Evolutionary conservation across 2,329 filamentous ascomycete genomes (phyloP).

Genomic region (Ascochyta clinopodiicola): DNA sequence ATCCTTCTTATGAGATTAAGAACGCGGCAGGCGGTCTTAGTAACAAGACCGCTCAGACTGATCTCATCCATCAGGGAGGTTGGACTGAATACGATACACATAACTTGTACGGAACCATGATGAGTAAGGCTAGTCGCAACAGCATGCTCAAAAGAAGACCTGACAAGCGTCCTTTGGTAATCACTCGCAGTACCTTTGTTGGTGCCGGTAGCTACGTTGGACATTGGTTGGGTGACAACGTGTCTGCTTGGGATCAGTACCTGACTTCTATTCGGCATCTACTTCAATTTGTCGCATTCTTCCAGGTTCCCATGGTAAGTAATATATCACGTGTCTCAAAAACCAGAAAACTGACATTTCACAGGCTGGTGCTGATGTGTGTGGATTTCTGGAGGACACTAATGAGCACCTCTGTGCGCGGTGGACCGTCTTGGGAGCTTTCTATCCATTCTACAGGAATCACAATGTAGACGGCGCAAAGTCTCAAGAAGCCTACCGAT

Average conservation of each 20-base stretch:
- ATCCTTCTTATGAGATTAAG: conserved; percentile 69
- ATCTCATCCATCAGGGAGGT: conserved; percentile 71
- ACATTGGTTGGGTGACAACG: conserved; percentile 65
- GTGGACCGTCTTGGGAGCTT: conserved; percentile 75
- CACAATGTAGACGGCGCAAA: conserved; percentile 71
- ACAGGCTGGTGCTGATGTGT: conserved; percentile 67
- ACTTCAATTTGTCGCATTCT: conserved; percentile 54
- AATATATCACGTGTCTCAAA: background rate
- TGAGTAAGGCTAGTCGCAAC: conserved; percentile 69
- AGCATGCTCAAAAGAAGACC: conserved; percentile 75
- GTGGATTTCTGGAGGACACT: conserved; percentile 72
- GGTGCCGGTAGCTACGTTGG: conserved; percentile 69
- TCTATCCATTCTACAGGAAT: conserved; percentile 76
- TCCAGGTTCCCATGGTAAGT: conserved; percentile 54
- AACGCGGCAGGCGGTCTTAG: conserved; percentile 59
- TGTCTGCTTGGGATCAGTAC: conserved; percentile 54
- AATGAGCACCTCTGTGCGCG: conserved; percentile 74
- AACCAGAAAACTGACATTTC: background rate
- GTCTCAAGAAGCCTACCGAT: conserved; percentile 62
- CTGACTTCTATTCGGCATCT: conserved; percentile 49
- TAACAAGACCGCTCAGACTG: conserved; percentile 65
- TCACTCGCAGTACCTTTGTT: conserved; percentile 78
- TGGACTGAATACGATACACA: conserved; percentile 75
- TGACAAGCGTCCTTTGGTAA: conserved; percentile 69
- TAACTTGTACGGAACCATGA: conserved; percentile 78